Evolutionary conservation across 192 early-diverging fungal genomes (phyloP).

Genomic region (Gigaspora rosea): DNA sequence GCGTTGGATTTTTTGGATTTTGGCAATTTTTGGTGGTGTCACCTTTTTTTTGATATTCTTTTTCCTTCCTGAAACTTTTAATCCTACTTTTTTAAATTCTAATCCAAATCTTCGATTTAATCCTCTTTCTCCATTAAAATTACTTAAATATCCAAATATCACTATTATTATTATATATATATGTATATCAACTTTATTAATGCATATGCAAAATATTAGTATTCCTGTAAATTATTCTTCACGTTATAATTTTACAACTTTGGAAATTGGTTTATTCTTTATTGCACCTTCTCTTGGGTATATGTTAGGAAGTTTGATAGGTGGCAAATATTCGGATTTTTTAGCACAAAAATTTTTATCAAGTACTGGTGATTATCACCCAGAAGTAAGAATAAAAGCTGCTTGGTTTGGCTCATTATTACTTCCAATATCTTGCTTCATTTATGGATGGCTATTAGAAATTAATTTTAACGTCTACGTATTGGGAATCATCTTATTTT

Average conservation of each 20-base stretch:
- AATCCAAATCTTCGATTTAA: background rate
- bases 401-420: constrained; percentile 38
- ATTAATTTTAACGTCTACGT: constrained; percentile 13
- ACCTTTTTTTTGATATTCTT: background rate
- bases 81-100: background rate
- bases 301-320: constrained; percentile 43
- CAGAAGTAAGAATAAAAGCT: constrained; percentile 30
- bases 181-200: background rate
- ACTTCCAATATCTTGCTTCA: constrained; percentile 35
- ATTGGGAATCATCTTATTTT: constrained; percentile 31
- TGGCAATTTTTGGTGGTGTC: background rate
- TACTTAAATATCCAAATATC: background rate
- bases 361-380: background rate
- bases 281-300: constrained; percentile 44
- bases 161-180: background rate
- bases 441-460: constrained; percentile 41
- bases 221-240: background rate
- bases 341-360: constrained; percentile 19
- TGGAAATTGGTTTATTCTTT: constrained; percentile 17
- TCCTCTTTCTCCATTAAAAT: constrained; percentile 1
- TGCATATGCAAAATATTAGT: background rate
- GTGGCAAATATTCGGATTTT: constrained; percentile 45
- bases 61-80: constrained; percentile 21
- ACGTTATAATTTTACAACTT: constrained; percentile 1
- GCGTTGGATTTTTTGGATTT: constrained; percentile 14